Conservation (phyloP, 164 flowering plant species). For the Cinnamomum chago region DNA sequence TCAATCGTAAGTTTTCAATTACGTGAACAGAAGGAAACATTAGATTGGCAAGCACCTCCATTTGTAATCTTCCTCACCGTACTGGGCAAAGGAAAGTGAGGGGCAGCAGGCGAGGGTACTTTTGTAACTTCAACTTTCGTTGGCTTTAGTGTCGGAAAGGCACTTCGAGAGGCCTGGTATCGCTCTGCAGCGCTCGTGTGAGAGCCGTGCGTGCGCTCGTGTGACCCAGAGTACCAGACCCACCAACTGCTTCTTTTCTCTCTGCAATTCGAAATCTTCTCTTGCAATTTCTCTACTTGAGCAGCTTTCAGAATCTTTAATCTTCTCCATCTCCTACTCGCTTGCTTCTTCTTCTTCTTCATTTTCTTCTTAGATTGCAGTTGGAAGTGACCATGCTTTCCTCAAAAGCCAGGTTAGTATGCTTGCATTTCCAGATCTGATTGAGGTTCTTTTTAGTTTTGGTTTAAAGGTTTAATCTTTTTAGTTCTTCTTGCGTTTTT, state of each 20-base stretch:
- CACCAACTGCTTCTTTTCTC: background rate
- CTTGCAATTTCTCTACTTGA: background rate
- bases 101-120: too few species aligned
- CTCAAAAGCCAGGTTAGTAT: slow-evolving; percentile 53
- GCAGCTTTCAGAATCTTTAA: background rate
- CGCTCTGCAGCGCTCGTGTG: too few species aligned
- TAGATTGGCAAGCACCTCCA: too few species aligned
- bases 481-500: background rate
- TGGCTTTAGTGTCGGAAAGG: too few species aligned
- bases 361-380: background rate
- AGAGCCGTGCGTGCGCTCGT: too few species aligned
- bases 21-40: too few species aligned
- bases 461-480: slow-evolving; percentile 14
- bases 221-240: background rate
- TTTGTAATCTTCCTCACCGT: too few species aligned
- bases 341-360: background rate
- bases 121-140: too few species aligned
- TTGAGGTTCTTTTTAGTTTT: background rate
- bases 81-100: too few species aligned
- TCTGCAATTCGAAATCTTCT: background rate
- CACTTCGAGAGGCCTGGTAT: too few species aligned
- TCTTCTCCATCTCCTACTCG: background rate
- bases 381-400: slow-evolving; percentile 33
- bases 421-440: slow-evolving; percentile 26
- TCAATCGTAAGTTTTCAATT: too few species aligned